Evolutionary conservation across 2,329 filamentous ascomycete genomes (phyloP), one percentile per base, ranked within the genome.

Genomic region (Tolypocladium cylindrosporum): DNA sequence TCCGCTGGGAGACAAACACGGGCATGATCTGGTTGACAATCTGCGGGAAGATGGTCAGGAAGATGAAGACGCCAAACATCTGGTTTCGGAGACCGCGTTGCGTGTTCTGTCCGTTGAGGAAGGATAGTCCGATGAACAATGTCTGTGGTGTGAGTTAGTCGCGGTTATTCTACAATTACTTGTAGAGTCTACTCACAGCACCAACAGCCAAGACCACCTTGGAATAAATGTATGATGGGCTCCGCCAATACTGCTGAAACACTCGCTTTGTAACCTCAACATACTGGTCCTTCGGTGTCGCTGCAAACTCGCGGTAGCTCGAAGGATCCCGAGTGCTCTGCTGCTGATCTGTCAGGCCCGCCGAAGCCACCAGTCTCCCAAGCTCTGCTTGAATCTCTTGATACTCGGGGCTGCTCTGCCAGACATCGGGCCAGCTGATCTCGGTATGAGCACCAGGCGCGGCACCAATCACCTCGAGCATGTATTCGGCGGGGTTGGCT

Each of bases 401-500:
- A 10, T 43, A 43, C 42, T 43, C 42, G 4, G n/a, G 42, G n/a
- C 42, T 43, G n/a, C n/a, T 13, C n/a, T 43, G 42, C 42, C 42
- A 24, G 11, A 43, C 42, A 24, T 43, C 42, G 42, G 42, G n/a
- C 42, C 42, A 43, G 4, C 24, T 13, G 42, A 43, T 24, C n/a
- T 43, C 11, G 42, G 42, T 24, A 43, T 24, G 42, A 24, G 42
- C n/a, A 43, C 42, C n/a, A 8, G n/a, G n/a, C 2, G n/a, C 42
- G 11, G 42, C 42, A 10, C 63, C 64, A 53, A 69, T 69, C 48
- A 71, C 69, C 37, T 74, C 68, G 14, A 88, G 75, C 82, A 88
- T 87, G 74, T 81, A 87, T 67, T 88, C 86, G 0, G 85, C 86
- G 1, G 85, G 85, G 61, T 88, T 88, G 21, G 81, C 81, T 8